A percentile compares a stretch with the other conserved stretches of the same genome.
phyloP scores from a whole-genome alignment of 345 rosid genomes.

The Boechera stricta region DNA sequence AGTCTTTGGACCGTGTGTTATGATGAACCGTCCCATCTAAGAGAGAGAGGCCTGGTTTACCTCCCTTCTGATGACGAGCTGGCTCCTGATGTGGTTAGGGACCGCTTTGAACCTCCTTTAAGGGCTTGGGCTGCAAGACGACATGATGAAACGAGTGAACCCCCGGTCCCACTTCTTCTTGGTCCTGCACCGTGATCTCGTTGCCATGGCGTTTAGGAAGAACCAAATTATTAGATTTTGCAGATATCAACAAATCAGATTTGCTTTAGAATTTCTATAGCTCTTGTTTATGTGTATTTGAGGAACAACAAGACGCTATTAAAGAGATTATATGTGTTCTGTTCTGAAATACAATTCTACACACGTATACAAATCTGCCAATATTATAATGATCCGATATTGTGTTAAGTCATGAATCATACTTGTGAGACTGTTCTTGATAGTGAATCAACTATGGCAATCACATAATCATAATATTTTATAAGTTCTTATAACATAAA shows the following conservation, averaged over 20 bases:
- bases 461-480: constrained; percentile 3
- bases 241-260: not conserved
- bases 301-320: not conserved
- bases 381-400: not conserved
- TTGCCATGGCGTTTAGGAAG: constrained; percentile 19
- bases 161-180: constrained; percentile 58
- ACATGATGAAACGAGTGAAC: constrained; percentile 33
- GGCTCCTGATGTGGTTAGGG: constrained; percentile 74
- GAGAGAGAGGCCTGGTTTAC: constrained; percentile 71
- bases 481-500: not conserved
- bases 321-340: not conserved
- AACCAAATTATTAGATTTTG: not conserved
- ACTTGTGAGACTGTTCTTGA: not conserved
- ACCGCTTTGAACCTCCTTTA: constrained; percentile 81
- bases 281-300: not conserved
- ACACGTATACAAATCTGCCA: not conserved
- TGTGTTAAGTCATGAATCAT: not conserved
- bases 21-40: constrained; percentile 70
- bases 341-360: not conserved
- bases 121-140: constrained; percentile 70
- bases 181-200: constrained; percentile 53
- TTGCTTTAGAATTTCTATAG: not conserved
- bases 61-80: constrained; percentile 80
- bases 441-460: not conserved
- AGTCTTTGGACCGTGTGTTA: constrained; percentile 75